Evolutionary conservation across 1,284 basidiomycete species (phyloP).

Genomic region (Sporisorium scitamineum): DNA sequence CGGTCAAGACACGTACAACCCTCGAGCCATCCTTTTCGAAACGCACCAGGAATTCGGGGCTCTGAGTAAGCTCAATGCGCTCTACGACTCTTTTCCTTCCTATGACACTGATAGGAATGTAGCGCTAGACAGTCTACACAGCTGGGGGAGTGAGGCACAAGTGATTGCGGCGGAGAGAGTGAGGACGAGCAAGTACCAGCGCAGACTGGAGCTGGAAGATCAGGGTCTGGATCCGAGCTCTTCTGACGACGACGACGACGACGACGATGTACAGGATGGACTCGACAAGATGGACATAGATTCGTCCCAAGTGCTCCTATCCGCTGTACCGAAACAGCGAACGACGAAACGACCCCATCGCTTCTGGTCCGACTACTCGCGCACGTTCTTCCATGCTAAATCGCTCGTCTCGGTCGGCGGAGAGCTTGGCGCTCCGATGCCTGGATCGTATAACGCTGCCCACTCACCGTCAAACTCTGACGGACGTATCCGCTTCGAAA

Average conservation of each 20-base stretch:
- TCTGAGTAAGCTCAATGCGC: conserved; percentile 46
- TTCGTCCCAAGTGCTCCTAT: neutral
- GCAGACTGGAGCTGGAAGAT: conserved; percentile 43
- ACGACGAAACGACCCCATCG: conserved; percentile 20
- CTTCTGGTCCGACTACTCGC: conserved; percentile 65
- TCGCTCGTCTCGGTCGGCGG: conserved; percentile 58
- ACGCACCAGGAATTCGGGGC: conserved; percentile 60
- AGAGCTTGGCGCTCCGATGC: conserved; percentile 45
- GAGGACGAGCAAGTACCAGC: conserved; percentile 43
- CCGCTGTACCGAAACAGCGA: conserved; percentile 7
- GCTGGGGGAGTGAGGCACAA: conserved; percentile 28
- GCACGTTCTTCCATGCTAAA: conserved; percentile 54
- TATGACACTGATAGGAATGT: conserved; percentile 25
- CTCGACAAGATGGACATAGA: conserved; percentile 7
- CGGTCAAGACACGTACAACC: conserved; percentile 60
- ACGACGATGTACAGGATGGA: conserved; percentile 8
- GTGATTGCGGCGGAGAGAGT: conserved; percentile 26
- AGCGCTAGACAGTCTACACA: conserved; percentile 26
- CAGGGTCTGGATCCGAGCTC: conserved; percentile 43
- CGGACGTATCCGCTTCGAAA: conserved; percentile 42
- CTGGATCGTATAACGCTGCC: conserved; percentile 42
- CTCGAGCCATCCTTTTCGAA: conserved; percentile 61
- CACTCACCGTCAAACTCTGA: conserved; percentile 6
- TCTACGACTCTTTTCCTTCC: conserved; percentile 45
- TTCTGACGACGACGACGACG: conserved; percentile 28